Conservation (phyloP, 2,329 filamentous ascomycete genomes). For the Dendrostoma leiphaemia region DNA sequence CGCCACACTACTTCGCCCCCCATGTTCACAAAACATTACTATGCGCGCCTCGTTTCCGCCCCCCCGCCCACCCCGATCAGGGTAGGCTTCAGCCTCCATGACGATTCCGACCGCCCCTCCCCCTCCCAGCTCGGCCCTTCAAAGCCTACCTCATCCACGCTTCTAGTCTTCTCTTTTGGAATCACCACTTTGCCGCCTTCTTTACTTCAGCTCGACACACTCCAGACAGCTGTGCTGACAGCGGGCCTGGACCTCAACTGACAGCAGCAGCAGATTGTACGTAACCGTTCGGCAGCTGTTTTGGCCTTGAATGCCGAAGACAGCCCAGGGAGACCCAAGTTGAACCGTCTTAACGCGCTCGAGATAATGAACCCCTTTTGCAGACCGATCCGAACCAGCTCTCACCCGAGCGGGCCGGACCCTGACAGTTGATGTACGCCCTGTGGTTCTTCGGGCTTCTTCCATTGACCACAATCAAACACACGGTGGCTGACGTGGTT, state of each 20-base stretch:
- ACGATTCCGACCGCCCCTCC: no score
- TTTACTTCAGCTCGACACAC: no score
- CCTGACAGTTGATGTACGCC: not conserved
- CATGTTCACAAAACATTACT: no score
- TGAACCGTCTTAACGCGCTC: not conserved
- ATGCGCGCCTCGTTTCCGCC: not conserved
- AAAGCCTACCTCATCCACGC: no score
- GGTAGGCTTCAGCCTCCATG: no score
- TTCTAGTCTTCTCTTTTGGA: no score
- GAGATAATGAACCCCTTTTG: not conserved
- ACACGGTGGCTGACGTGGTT: conserved; percentile 8
- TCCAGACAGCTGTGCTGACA: no score
- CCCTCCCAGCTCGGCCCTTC: no score
- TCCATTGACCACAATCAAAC: not conserved
- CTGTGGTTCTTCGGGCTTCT: no score
- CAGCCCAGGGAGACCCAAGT: not conserved
- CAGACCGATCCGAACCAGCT: not conserved
- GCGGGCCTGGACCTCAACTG: no score
- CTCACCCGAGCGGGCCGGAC: not conserved
- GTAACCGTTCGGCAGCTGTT: not conserved
- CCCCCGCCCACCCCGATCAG: not conserved
- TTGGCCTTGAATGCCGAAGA: not conserved
- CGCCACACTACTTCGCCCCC: not conserved
- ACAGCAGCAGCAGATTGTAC: not conserved
- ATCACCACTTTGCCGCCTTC: no score